Evolutionary conservation across 2,329 filamentous ascomycete species (phyloP).

Genomic region (Cylindrodendrum hubeiense): DNA sequence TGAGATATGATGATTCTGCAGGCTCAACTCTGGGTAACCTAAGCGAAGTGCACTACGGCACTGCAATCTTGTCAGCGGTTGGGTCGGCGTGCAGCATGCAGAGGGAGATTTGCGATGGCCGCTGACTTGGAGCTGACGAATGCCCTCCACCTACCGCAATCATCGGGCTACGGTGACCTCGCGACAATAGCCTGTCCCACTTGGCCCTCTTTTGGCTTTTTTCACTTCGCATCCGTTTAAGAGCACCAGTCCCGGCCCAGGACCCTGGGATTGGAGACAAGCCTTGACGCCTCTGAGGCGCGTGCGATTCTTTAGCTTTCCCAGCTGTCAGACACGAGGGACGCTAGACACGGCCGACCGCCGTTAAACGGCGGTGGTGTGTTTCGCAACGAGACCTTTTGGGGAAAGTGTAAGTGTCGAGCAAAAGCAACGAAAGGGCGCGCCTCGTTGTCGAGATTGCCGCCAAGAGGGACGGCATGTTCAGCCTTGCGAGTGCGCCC

Average conservation of each 20-base stretch:
- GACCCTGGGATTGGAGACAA: neutral
- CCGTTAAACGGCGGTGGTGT: constrained; percentile 7
- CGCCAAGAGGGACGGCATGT: neutral
- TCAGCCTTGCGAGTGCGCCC: constrained; percentile 14
- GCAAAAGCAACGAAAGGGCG: neutral
- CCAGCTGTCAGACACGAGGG: constrained; percentile 15
- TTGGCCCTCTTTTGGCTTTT: neutral
- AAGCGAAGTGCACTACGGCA: no score
- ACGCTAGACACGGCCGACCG: constrained; percentile 22
- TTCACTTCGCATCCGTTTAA: neutral
- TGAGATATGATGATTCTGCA: neutral
- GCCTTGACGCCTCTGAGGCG: neutral
- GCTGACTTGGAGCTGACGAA: constrained; percentile 1
- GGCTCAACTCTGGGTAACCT: neutral
- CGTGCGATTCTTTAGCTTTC: neutral
- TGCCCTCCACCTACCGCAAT: neutral
- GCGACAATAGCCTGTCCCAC: neutral
- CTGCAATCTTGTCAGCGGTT: neutral
- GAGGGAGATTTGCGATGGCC: neutral
- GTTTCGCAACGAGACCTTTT: neutral
- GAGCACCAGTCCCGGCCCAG: neutral
- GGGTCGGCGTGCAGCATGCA: neutral
- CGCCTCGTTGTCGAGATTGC: neutral
- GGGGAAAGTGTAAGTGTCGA: neutral
- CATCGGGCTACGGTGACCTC: neutral